Percentiles rank a stretch among this genome's conserved stretches.
phyloP scores from a whole-genome alignment of 2,329 filamentous ascomycete genomes.

The Calonectria honghensis region DNA sequence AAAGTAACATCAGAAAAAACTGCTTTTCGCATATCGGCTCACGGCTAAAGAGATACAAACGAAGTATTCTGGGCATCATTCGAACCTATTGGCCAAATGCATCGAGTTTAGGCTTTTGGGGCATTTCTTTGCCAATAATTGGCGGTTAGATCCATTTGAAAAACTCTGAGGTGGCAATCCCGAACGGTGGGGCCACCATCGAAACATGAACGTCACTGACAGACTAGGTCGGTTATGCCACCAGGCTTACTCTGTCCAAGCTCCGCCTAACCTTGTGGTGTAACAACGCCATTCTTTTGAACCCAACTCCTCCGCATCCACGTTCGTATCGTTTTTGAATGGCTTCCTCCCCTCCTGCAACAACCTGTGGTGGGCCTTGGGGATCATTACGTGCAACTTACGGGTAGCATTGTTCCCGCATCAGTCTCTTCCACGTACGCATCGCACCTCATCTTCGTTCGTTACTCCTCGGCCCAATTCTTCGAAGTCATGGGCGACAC shows the following conservation, averaged over 20 bases:
- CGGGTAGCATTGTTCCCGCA: background rate
- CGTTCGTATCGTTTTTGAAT: constrained; percentile 14
- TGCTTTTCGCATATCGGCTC: background rate
- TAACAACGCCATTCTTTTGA: constrained; percentile 21
- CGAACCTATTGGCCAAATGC: background rate
- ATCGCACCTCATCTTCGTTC: background rate
- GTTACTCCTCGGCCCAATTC: background rate
- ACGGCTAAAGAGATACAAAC: background rate
- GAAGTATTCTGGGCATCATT: background rate
- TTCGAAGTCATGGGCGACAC: constrained; percentile 54
- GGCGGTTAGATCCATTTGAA: background rate
- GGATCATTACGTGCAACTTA: constrained; percentile 16
- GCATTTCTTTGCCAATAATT: background rate
- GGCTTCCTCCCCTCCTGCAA: constrained; percentile 11
- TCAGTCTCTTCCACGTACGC: background rate
- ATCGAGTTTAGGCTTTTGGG: background rate
- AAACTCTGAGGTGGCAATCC: constrained; percentile 17
- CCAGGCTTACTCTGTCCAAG: constrained; percentile 21
- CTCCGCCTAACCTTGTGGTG: constrained; percentile 21
- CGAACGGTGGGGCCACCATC: constrained; percentile 18
- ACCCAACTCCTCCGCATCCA: constrained; percentile 6
- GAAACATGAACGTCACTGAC: constrained; percentile 9
- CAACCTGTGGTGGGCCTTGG: background rate
- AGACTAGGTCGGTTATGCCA: constrained; percentile 18
- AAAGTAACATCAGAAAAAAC: background rate